Base-by-base conservation (phyloP, 805 yeast genomes). In the Kodamaea lidongshanica region DNA sequence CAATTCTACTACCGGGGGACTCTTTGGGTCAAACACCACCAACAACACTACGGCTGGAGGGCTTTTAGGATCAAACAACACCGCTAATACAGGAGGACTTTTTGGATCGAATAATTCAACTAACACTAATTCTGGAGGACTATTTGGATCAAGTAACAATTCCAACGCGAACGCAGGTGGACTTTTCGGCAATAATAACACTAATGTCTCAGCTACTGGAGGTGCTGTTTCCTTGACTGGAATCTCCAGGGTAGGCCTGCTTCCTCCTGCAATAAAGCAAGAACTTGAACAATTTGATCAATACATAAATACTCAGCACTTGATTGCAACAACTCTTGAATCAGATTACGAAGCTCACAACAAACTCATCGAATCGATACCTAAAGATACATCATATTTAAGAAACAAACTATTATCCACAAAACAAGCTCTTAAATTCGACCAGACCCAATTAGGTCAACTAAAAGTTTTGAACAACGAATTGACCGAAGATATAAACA, bases 241-340 rank as follows among this genome's bases (percentile, higher is more conserved):
- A 9, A 74, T 83, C 77, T 79, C 89, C 1, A 69, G 81, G 28
- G 81, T 83, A 7, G 74, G 76, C 6, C 89, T 81, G 37, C 58
- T 83, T 22, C 88, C 92, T 2, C 79, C 73, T n/a, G 69, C 59
- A n/a, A 56, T 77, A 33, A 82, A 79, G 44, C 70, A 61, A 7
- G 85, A 82, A 47, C 59, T 83, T 20, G 82, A 78, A 50, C 76
- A 77, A 39, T 58, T 83, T 34, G 86, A 83, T 52, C 68, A 72
- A 34, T 81, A 78, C 48, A 79, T 83, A 28, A 81, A 78, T 46
- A 72, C 72, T 19, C 94, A 83, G 55, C 81, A 80, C 24, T 68
- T 75, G 28, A 77, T 80, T 30, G 79, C 87, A 2, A 81, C 80
- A 30, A 75, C 74, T 16, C 58, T 83, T 38, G 72, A 77, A 40